phyloP scores from a whole-genome alignment of 306 rosid genomes.

The Vigna radiata region DNA sequence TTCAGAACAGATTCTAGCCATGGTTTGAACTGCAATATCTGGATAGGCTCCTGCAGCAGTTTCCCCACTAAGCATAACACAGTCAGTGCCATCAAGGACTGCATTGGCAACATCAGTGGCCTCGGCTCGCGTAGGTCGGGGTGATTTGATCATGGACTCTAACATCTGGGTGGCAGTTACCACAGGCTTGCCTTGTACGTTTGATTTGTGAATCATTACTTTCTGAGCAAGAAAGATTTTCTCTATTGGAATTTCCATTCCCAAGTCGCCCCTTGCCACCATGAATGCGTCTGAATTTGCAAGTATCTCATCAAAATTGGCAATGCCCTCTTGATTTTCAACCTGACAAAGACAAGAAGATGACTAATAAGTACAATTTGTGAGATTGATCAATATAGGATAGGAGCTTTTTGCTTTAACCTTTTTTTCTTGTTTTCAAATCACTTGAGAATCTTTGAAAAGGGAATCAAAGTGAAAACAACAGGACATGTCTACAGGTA shows the following conservation, averaged over 20 bases:
- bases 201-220: constrained; percentile 51
- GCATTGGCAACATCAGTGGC: constrained; percentile 64
- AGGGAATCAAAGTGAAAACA: neutral
- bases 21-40: constrained; percentile 48
- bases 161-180: constrained; percentile 56
- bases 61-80: constrained; percentile 58
- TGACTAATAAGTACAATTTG: neutral
- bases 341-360: constrained; percentile 36
- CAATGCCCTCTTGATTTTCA: constrained; percentile 56
- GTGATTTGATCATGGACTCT: constrained; percentile 57
- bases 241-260: constrained; percentile 60
- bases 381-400: neutral
- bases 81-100: constrained; percentile 59
- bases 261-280: constrained; percentile 60
- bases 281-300: constrained; percentile 58
- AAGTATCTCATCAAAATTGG: constrained; percentile 58
- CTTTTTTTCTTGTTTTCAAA: neutral
- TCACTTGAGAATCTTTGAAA: neutral
- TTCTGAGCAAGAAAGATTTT: constrained; percentile 59
- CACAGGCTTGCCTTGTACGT: constrained; percentile 55
- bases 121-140: constrained; percentile 59
- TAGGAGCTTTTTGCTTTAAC: neutral
- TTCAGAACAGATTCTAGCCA: constrained; percentile 50
- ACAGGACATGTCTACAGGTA: neutral
- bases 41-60: constrained; percentile 54